Evolutionary conservation across 352 stramenopile species (phyloP), one percentile per base, ranked within the genome.

Genomic region (Globisporangium paddicum): DNA sequence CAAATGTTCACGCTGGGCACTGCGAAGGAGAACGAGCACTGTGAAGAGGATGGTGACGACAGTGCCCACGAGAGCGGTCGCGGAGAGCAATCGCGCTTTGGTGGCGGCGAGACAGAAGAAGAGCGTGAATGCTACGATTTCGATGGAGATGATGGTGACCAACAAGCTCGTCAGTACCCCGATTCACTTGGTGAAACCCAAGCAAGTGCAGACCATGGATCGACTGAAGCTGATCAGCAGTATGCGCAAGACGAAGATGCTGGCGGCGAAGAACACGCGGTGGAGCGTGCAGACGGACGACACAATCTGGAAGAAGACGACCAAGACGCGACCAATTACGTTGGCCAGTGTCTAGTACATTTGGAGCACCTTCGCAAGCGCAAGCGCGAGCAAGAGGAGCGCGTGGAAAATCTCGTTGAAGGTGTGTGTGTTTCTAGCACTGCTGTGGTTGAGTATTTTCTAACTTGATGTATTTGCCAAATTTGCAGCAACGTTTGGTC

Each of bases 331-430:
- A 34, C n/a, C 19, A 19, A 45, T 19, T 55, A 55, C 26, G 49
- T 55, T 10, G 49, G n/a, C 16, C 32, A 55, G 32, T 55, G 49
- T 3, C 49, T 23, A 16, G 7, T 34, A 16, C 30, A 45, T 10
- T 25, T 55, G 21, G 49, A 55, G 18, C n/a, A 34, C 28, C 49
- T 55, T 44, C 49, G 49, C 13, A 55, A 55, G 8, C 49, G 49
- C 10, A 55, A 55, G 16, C 49, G 49, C 14, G 49, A 55, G 49
- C 49, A 55, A 21, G 49, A 55, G 18, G 49, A 55, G 21, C 49
- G 23, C 6, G 32, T 55, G 11, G 49, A 55, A 10, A 32, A 21
- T 21, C 49, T 55, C 23, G 49, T 55, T 30, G 49, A 55, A 55
- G 49, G 49, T 10, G 49, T 45, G 28, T 26, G n/a, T 19, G 13